phyloP scores from a whole-genome alignment of 768 basidiomycete species.

The Trichaptum fuscoviolaceum region DNA sequence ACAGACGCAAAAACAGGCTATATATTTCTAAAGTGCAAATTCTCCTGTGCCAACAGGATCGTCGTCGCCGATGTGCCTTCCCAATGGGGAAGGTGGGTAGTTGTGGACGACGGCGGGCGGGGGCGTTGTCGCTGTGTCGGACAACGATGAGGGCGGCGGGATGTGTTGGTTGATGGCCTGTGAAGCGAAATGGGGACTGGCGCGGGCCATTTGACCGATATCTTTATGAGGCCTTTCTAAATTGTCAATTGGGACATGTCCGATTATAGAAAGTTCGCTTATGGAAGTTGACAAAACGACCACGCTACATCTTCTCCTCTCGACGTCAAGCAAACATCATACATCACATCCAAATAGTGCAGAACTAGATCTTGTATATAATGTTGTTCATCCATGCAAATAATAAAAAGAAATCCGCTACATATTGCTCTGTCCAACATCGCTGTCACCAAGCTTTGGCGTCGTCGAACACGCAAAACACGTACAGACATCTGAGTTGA shows the following conservation, averaged over 20 bases:
- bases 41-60: neutral
- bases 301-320: neutral
- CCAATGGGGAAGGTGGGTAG: neutral
- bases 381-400: neutral
- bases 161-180: constrained; percentile 13
- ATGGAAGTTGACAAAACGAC: neutral
- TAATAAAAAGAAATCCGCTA: neutral
- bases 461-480: neutral
- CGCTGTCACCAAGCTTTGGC: neutral
- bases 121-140: constrained; percentile 5
- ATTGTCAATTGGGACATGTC: constrained; percentile 4
- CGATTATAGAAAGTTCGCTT: constrained; percentile 2
- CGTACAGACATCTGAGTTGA: constrained; percentile 1
- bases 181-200: constrained; percentile 18
- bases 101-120: constrained; percentile 10
- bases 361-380: neutral
- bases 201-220: constrained; percentile 6
- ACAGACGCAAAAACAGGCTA: neutral
- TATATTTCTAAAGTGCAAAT: neutral
- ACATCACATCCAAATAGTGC: neutral
- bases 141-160: constrained; percentile 10
- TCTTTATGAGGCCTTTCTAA: constrained; percentile 6
- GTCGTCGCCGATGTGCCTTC: constrained; percentile 1
- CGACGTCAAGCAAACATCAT: neutral
- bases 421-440: neutral